Percentiles rank a stretch among this genome's conserved stretches.
Evolutionary conservation across 2,329 filamentous ascomycete species (phyloP).

Genomic region (Fusarium anthophilum): DNA sequence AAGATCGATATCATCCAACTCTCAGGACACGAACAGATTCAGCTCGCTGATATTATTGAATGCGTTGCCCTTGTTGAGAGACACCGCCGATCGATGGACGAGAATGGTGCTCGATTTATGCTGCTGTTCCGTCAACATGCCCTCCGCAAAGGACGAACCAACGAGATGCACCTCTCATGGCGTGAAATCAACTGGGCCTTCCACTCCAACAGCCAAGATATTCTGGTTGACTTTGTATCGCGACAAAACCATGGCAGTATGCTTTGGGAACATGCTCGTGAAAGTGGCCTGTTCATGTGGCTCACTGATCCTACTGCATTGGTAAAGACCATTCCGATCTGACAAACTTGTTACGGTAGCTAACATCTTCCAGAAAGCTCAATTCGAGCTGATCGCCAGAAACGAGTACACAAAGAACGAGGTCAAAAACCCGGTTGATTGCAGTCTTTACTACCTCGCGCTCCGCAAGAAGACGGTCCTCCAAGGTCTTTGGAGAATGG

Average conservation of each 20-base stretch:
- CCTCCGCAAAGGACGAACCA: constrained; percentile 71
- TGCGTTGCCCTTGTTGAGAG: constrained; percentile 86
- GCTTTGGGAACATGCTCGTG: constrained; percentile 84
- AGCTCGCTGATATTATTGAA: constrained; percentile 84
- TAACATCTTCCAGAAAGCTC: constrained; percentile 53
- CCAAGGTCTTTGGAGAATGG: constrained; percentile 94
- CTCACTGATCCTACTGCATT: constrained; percentile 79
- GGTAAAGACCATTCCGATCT: constrained; percentile 54
- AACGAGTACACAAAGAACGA: constrained; percentile 93
- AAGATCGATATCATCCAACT: constrained; percentile 80
- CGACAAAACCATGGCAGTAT: constrained; percentile 82
- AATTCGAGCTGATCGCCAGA: constrained; percentile 90
- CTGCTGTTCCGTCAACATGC: constrained; percentile 87
- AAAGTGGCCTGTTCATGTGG: constrained; percentile 96
- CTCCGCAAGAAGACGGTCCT: constrained; percentile 90
- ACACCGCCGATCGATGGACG: constrained; percentile 88
- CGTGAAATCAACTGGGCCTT: constrained; percentile 88
- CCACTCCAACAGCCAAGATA: constrained; percentile 87
- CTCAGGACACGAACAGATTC: constrained; percentile 86
- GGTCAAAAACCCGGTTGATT: constrained; percentile 88
- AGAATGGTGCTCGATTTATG: constrained; percentile 87
- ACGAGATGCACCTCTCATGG: constrained; percentile 75
- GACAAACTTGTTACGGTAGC: not conserved
- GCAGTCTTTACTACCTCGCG: constrained; percentile 90
- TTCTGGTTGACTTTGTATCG: constrained; percentile 84